Evolutionary conservation across 805 yeast species (phyloP).

Genomic region (Suhomyces vadensis): DNA sequence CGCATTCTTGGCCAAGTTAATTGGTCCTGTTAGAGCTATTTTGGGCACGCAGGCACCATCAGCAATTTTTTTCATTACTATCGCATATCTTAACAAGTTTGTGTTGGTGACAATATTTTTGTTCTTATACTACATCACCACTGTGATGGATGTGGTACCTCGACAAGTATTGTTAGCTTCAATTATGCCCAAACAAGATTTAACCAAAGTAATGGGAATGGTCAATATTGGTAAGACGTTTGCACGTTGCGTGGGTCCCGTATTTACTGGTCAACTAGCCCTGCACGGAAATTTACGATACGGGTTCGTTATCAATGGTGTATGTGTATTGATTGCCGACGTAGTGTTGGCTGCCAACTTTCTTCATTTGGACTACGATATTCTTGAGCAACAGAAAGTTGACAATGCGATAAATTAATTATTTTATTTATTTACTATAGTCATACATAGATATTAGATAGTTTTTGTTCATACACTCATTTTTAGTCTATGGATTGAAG

Average conservation of each 20-base stretch:
- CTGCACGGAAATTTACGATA: constrained; percentile 44
- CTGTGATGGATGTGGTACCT: constrained; percentile 91
- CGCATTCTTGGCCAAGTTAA: constrained; percentile 58
- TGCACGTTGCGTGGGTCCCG: constrained; percentile 81
- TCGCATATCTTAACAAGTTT: constrained; percentile 26
- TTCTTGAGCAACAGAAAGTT: constrained; percentile 17
- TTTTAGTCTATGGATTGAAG: no score
- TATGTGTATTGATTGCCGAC: constrained; percentile 52
- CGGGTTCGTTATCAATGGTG: constrained; percentile 56
- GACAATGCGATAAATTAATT: not conserved
- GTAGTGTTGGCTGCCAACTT: constrained; percentile 44
- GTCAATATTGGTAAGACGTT: constrained; percentile 86
- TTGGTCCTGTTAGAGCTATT: constrained; percentile 82
- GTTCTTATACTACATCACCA: constrained; percentile 57
- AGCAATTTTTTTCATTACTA: constrained; percentile 56
- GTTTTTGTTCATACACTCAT: no score
- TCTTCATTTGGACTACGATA: constrained; percentile 38
- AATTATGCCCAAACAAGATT: constrained; percentile 59
- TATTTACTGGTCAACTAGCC: constrained; percentile 75
- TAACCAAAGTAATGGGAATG: constrained; percentile 78
- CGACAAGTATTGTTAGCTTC: constrained; percentile 78
- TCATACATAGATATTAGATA: no score
- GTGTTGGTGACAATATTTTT: constrained; percentile 54
- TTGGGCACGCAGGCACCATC: constrained; percentile 77
- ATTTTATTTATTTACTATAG: no score